Conservation (phyloP, 352 stramenopile species). For the Globisporangium barbulae region DNA sequence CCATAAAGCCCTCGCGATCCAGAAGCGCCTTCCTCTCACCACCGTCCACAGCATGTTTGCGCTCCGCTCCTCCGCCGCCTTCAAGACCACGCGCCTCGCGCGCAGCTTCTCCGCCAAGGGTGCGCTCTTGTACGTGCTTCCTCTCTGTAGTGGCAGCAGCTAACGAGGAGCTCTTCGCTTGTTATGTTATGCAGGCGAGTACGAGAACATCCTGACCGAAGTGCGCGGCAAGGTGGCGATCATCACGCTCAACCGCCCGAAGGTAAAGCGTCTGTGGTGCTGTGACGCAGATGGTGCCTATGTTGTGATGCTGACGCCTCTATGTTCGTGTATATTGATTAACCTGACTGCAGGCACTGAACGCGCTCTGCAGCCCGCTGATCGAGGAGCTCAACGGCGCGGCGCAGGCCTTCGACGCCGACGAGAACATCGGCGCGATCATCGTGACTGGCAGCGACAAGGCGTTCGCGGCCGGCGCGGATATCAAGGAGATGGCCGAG, state of each 20-base stretch:
- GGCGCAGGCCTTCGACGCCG: slow-evolving; percentile 88
- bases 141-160: neutral
- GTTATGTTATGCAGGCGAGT: slow-evolving; percentile 42
- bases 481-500: slow-evolving; percentile 97
- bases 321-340: neutral
- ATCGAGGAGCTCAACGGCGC: slow-evolving; percentile 95
- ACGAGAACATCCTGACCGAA: slow-evolving; percentile 87
- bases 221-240: slow-evolving; percentile 90
- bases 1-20: slow-evolving; percentile 16
- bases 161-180: neutral
- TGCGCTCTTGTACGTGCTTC: slow-evolving; percentile 11
- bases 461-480: slow-evolving; percentile 95
- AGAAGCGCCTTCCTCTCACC: neutral
- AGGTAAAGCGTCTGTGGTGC: slow-evolving; percentile 33
- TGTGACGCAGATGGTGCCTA: neutral
- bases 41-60: slow-evolving; percentile 37
- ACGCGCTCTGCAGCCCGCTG: slow-evolving; percentile 95
- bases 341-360: slow-evolving; percentile 74
- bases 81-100: slow-evolving; percentile 19
- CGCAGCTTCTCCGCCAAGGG: slow-evolving; percentile 59
- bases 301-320: neutral
- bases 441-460: slow-evolving; percentile 96
- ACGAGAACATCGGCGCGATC: slow-evolving; percentile 93
- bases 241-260: slow-evolving; percentile 96
- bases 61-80: slow-evolving; percentile 31